These are phyloP conservation scores for Inga oerstediana DNA, from an alignment of 306 rosid genomes.

Conservation along the genomic window DNA sequence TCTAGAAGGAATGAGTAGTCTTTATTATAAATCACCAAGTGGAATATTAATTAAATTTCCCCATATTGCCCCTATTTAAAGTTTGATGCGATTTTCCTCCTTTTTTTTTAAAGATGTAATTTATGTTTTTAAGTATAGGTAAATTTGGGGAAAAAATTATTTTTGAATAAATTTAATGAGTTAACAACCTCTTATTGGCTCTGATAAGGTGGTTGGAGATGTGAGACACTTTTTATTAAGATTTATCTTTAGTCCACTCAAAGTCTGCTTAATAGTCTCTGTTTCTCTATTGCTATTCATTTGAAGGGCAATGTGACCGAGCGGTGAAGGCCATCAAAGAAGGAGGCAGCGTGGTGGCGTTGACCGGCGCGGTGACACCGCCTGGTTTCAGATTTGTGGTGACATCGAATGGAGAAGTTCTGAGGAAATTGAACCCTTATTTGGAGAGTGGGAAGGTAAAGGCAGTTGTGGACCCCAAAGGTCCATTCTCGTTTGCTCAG, in stretches of 20 bases:
- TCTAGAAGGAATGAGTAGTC: too few relatives aligned
- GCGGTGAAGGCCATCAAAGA: slow-evolving; percentile 90
- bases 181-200: too few relatives aligned
- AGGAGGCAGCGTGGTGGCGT: slow-evolving; percentile 87
- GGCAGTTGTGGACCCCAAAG: slow-evolving; percentile 81
- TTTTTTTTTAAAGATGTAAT: too few relatives aligned
- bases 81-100: too few relatives aligned
- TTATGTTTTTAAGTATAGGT: too few relatives aligned
- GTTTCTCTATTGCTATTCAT: neutral
- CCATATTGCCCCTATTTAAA: too few relatives aligned
- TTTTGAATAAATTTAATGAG: too few relatives aligned
- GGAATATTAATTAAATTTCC: too few relatives aligned
- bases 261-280: neutral
- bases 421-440: slow-evolving; percentile 83
- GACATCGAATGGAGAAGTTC: slow-evolving; percentile 78
- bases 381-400: slow-evolving; percentile 98
- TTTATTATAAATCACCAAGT: too few relatives aligned
- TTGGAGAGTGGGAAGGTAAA: slow-evolving; percentile 90
- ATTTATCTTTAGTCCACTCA: neutral
- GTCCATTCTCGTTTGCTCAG: slow-evolving; percentile 73
- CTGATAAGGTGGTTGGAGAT: too few relatives aligned
- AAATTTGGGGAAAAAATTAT: too few relatives aligned
- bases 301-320: slow-evolving; percentile 87
- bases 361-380: slow-evolving; percentile 88
- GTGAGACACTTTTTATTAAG: neutral